These are phyloP conservation scores for Mycocentrospora acerina DNA, from an alignment of 2,329 filamentous ascomycete genomes.

Conservation along the genomic window DNA sequence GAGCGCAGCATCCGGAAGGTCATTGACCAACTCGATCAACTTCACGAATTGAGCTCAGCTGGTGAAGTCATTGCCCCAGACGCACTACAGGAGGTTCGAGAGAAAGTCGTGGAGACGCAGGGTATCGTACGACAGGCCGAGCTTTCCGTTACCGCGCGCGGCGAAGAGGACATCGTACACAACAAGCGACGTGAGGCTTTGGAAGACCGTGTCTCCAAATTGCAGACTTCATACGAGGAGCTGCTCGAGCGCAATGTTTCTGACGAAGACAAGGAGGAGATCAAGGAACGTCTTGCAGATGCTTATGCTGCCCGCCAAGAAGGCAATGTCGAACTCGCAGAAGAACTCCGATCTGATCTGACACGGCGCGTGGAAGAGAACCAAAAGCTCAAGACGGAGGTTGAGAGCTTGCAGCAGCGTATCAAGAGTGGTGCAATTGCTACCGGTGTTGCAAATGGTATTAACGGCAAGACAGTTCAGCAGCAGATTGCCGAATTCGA, in stretches of 20 bases:
- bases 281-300: slow-evolving; percentile 77
- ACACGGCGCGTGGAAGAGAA: slow-evolving; percentile 79
- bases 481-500: slow-evolving; percentile 99
- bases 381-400: slow-evolving; percentile 73
- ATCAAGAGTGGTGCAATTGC: slow-evolving; percentile 65
- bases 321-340: slow-evolving; percentile 69
- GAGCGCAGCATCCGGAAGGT: slow-evolving; percentile 81
- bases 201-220: slow-evolving; percentile 69
- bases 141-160: slow-evolving; percentile 73
- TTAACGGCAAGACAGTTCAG: slow-evolving; percentile 86
- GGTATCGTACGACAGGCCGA: slow-evolving; percentile 92
- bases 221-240: slow-evolving; percentile 83
- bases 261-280: slow-evolving; percentile 77
- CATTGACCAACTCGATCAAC: slow-evolving; percentile 77
- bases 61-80: slow-evolving; percentile 82
- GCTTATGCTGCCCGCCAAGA: slow-evolving; percentile 75
- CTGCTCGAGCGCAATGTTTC: slow-evolving; percentile 77
- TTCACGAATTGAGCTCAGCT: slow-evolving; percentile 73
- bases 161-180: slow-evolving; percentile 63
- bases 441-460: slow-evolving; percentile 59
- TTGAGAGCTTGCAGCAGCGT: slow-evolving; percentile 76
- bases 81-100: slow-evolving; percentile 73
- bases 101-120: slow-evolving; percentile 83
- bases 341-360: slow-evolving; percentile 76
- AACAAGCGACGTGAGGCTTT: slow-evolving; percentile 70